These are phyloP conservation scores for Astrocystis sublimbata DNA, from an alignment of 495 filamentous ascomycete genomes.

Conservation along the genomic window DNA sequence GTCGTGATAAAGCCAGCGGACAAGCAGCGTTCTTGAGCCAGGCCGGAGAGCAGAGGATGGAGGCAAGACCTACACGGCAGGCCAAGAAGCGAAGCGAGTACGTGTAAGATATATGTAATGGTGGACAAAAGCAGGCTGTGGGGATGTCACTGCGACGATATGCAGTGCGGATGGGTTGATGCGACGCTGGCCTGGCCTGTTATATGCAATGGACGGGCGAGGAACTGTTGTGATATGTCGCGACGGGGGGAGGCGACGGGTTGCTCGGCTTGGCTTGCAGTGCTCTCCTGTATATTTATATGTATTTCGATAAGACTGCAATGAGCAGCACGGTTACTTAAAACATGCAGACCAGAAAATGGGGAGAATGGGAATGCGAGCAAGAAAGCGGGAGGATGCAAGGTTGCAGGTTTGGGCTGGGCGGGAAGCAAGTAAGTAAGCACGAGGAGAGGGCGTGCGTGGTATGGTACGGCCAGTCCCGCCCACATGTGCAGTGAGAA, in stretches of 20 bases:
- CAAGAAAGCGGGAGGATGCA: background rate
- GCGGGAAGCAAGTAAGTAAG: background rate
- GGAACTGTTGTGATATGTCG: background rate
- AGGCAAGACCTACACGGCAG: slow-evolving; percentile 9
- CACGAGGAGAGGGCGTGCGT: background rate
- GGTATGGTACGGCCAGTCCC: background rate
- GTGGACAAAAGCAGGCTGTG: slow-evolving; percentile 13
- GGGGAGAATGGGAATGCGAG: background rate
- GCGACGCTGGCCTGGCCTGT: background rate
- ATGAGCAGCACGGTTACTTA: background rate
- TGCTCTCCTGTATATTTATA: background rate
- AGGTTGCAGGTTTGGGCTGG: slow-evolving; percentile 1
- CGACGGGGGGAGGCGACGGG: background rate
- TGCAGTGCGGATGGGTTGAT: slow-evolving; percentile 12
- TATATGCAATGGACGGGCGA: background rate
- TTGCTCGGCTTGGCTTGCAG: background rate
- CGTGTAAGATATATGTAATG: slow-evolving; percentile 4
- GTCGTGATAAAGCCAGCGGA: background rate
- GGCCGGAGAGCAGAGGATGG: background rate
- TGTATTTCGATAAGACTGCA: background rate
- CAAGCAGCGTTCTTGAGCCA: background rate
- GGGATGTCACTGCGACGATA: slow-evolving; percentile 5
- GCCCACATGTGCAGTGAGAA: background rate
- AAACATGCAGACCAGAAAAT: background rate
- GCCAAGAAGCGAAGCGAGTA: too few relatives aligned